phyloP scores from a whole-genome alignment of 1,284 basidiomycete species.

The Leccinum pallidistipes region DNA sequence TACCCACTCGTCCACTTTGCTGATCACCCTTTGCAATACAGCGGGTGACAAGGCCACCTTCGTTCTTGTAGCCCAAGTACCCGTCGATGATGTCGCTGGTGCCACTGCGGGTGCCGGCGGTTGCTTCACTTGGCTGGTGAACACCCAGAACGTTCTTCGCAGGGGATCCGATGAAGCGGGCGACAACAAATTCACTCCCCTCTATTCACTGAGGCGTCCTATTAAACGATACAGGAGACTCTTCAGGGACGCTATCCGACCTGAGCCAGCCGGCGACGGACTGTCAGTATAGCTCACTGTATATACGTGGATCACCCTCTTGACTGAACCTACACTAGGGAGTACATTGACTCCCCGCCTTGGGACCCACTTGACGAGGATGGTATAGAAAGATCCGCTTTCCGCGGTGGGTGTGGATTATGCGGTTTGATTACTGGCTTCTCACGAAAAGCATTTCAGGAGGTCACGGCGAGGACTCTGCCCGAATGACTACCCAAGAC shows the following conservation, averaged over 20 bases:
- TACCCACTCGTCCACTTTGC: too few relatives aligned
- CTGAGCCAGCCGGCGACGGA: conserved; percentile 19
- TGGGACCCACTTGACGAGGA: conserved; percentile 34
- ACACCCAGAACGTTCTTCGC: conserved; percentile 17
- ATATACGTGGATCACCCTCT: not conserved
- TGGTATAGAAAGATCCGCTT: conserved; percentile 12
- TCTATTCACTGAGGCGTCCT: conserved; percentile 23
- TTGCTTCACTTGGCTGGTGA: conserved; percentile 15
- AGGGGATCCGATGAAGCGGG: conserved; percentile 14
- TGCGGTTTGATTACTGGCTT: not conserved
- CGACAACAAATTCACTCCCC: conserved; percentile 20
- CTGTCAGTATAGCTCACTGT: conserved; percentile 18
- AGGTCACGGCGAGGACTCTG: conserved; percentile 9
- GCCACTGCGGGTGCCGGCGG: not conserved
- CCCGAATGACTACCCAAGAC: conserved; percentile 4
- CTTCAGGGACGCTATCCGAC: conserved; percentile 18
- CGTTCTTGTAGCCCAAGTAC: conserved; percentile 13
- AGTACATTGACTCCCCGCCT: conserved; percentile 19
- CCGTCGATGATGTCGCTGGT: not conserved
- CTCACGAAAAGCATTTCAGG: conserved; percentile 3
- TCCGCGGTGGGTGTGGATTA: conserved; percentile 8
- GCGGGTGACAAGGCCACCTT: conserved; percentile 20
- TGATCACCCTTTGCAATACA: conserved; percentile 8
- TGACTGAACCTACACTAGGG: conserved; percentile 19
- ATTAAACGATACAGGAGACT: conserved; percentile 17